Evolutionary conservation across 164 flowering plant species (phyloP).

Genomic region (Nymphaea colorata): DNA sequence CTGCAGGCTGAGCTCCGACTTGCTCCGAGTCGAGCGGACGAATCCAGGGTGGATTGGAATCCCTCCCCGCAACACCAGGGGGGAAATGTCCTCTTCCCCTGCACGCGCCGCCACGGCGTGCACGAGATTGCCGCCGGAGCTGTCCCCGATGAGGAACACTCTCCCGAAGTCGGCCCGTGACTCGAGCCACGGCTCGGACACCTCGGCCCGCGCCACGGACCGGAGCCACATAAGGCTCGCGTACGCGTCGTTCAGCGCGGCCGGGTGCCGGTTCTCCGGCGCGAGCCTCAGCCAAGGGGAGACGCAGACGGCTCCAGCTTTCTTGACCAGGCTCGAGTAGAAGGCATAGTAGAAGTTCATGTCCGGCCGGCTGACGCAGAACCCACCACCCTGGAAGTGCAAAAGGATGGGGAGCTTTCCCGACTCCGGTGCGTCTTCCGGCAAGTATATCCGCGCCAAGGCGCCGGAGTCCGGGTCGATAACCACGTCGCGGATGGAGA

Average conservation of each 20-base stretch:
- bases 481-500: conserved; percentile 39
- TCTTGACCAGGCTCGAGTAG: conserved; percentile 35
- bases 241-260: conserved; percentile 47
- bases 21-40: conserved; percentile 34
- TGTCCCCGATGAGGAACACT: conserved; percentile 72
- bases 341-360: conserved; percentile 57
- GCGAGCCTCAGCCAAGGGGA: conserved; percentile 53
- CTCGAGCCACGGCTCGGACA: conserved; percentile 28
- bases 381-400: conserved; percentile 83
- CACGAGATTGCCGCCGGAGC: conserved; percentile 71
- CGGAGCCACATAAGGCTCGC: conserved; percentile 57
- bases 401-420: conserved; percentile 44
- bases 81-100: conserved; percentile 15
- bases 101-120: conserved; percentile 60
- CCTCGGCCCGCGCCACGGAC: conserved; percentile 21
- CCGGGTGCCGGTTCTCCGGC: conserved; percentile 75
- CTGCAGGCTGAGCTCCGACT: conserved; percentile 40
- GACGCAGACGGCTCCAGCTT: conserved; percentile 28
- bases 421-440: conserved; percentile 17
- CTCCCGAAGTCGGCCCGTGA: conserved; percentile 39
- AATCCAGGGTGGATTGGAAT: conserved; percentile 67
- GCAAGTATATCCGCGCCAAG: conserved; percentile 42
- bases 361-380: conserved; percentile 60
- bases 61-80: conserved; percentile 26
- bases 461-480: conserved; percentile 20